Conservation (phyloP, 1,139 yeast genomes). For the Hyphopichia khmerensis region DNA sequence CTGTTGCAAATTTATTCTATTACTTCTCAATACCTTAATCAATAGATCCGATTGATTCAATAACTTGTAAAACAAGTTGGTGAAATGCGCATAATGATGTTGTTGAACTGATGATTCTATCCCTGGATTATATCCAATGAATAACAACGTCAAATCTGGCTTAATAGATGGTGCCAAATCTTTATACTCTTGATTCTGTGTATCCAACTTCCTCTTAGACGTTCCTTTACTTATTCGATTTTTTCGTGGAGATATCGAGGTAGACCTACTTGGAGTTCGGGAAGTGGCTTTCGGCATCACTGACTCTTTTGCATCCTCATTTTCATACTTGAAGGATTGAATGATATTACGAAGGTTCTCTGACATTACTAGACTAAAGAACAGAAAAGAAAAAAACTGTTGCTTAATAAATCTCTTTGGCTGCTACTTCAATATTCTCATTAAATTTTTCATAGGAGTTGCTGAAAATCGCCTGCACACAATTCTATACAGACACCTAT, state of each 20-base stretch:
- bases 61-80: slow-evolving; percentile 70
- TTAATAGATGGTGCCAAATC: slow-evolving; percentile 39
- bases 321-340: slow-evolving; percentile 15
- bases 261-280: background rate
- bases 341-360: slow-evolving; percentile 7
- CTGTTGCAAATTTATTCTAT: slow-evolving; percentile 5
- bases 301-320: background rate
- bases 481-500: background rate
- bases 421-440: background rate
- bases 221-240: background rate
- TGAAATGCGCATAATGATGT: slow-evolving; percentile 73
- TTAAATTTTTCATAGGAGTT: background rate
- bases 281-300: no score
- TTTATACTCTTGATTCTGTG: slow-evolving; percentile 6
- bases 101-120: slow-evolving; percentile 60
- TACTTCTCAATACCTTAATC: slow-evolving; percentile 13
- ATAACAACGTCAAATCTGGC: slow-evolving; percentile 42
- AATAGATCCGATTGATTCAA: slow-evolving; percentile 55
- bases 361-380: no score
- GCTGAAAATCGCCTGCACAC: background rate
- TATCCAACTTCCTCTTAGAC: background rate
- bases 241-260: background rate
- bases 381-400: no score
- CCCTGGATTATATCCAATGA: slow-evolving; percentile 79
- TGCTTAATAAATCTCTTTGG: background rate